phyloP scores from a whole-genome alignment of 106 monocot species.

The Dioscorea zingiberensis region DNA sequence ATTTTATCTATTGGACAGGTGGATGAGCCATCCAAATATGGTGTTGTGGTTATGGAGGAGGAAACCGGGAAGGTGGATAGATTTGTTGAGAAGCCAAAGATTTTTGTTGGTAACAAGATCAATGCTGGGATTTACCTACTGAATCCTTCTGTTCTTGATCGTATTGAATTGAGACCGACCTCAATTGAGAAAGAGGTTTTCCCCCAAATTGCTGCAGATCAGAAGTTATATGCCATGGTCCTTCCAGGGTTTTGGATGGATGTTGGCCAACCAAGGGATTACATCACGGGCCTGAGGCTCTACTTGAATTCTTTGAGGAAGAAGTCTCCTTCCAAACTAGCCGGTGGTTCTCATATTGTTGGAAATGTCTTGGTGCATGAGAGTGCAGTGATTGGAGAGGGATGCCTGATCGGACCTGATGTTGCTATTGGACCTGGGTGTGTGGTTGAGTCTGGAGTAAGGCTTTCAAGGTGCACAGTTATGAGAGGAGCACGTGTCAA shows the following conservation, averaged over 20 bases:
- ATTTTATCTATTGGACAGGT: slow-evolving; percentile 16
- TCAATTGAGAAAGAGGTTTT: slow-evolving; percentile 70
- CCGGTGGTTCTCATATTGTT: slow-evolving; percentile 25
- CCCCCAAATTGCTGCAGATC: slow-evolving; percentile 41
- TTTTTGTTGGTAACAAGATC: slow-evolving; percentile 68
- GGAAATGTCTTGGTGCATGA: slow-evolving; percentile 54
- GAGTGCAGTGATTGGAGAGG: slow-evolving; percentile 37
- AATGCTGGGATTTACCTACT: slow-evolving; percentile 64
- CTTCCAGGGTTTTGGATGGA: slow-evolving; percentile 69
- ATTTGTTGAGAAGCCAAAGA: slow-evolving; percentile 56
- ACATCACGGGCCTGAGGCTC: slow-evolving; percentile 48
- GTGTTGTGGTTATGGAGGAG: slow-evolving; percentile 59
- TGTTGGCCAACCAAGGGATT: slow-evolving; percentile 54
- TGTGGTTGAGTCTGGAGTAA: slow-evolving; percentile 54
- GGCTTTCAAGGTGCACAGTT: slow-evolving; percentile 68
- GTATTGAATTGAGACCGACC: slow-evolving; percentile 41
- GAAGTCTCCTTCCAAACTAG: slow-evolving; percentile 9
- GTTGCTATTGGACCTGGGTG: slow-evolving; percentile 54
- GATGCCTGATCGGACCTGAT: slow-evolving; percentile 51
- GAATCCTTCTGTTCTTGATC: slow-evolving; percentile 47
- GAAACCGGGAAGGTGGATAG: slow-evolving; percentile 43
- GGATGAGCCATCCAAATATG: slow-evolving; percentile 61
- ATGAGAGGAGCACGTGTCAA: slow-evolving; percentile 61
- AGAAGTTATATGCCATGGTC: slow-evolving; percentile 58
- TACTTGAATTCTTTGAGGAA: slow-evolving; percentile 37